Evolutionary conservation across 169 alveolate genomes (phyloP).

Genomic region (Eimeria maxima): DNA sequence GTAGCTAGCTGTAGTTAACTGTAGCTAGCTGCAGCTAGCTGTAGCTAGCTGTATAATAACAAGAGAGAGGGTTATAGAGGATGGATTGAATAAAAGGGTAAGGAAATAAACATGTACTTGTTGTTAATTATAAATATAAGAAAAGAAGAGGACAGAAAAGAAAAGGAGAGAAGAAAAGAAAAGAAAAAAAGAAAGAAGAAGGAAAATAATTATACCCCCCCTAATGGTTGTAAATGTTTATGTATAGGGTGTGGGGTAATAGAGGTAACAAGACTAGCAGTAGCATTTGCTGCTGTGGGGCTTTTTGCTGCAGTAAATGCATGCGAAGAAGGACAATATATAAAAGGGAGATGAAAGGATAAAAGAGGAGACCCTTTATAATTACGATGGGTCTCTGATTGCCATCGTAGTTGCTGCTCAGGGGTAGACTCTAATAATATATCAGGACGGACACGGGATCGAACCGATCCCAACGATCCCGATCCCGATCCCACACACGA

Average conservation of each 20-base stretch:
- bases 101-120: no score
- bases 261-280: not conserved
- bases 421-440: not conserved
- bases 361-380: not conserved
- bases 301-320: not conserved
- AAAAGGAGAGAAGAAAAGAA: no score
- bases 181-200: no score
- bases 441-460: conserved; percentile 34
- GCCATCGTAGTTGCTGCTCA: not conserved
- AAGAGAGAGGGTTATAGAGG: no score
- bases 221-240: not conserved
- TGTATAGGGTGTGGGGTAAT: not conserved
- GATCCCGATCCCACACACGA: conserved; percentile 8
- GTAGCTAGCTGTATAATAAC: conserved; percentile 46
- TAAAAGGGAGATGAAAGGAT: not conserved
- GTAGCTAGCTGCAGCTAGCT: not conserved
- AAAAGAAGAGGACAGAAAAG: no score
- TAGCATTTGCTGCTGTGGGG: not conserved
- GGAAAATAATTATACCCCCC: not conserved
- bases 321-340: not conserved
- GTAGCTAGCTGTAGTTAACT: not conserved
- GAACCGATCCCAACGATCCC: no score
- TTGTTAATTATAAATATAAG: no score
- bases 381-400: not conserved
- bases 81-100: no score